Evolutionary conservation across 257 asterid genomes (phyloP), one percentile per base, ranked within the genome.

Genomic region (Fraxinus quadrangulata): DNA sequence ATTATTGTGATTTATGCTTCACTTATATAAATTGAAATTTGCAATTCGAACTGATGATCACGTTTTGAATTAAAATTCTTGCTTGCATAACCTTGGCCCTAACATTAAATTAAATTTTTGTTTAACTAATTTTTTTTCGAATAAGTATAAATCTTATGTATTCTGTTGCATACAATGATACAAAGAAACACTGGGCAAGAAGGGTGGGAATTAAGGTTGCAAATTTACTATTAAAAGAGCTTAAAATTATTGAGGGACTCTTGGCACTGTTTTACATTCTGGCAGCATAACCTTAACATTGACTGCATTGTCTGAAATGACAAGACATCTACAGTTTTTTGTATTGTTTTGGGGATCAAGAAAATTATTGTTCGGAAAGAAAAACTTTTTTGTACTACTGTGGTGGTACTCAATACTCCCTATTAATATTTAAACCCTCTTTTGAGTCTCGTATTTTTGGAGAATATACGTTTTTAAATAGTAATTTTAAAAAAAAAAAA

Each of bases 171-270:
- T 12, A 21, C 31, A 71, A 71, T 40, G 75, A 71, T 12, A 21
- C 31, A 71, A 71, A 71, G 75, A 71, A 71, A 71, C 75, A 42
- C 14, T 7, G 2, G 21, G 34, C 75, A 42, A 71, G 12, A 21
- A 31, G 42, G 63, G 54, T 71, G 73, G 42, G 73, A 16, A 31
- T 69, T 69, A 37, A 69, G 49, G 73, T 69, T 69, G 61, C 63
- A 71, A 71, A 14, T 39, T 13, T 30, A 71, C 24, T 39, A 39
- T 71, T 21, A 24, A 21, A 40, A 39, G 37, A 31, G 21, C 34
- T 37, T 71, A 40, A 71, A 45, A 71, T 71, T 21, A 37, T 45
- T 9, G 75, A 71, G 36, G 13, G 33, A 61, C 68, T 21, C 68
- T 61, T 24, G 17, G 33, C 33, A 3, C 5, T 23, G 67, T 59